Evolutionary conservation across 2,329 filamentous ascomycete species (phyloP).

Genomic region (Nemania sp.): DNA sequence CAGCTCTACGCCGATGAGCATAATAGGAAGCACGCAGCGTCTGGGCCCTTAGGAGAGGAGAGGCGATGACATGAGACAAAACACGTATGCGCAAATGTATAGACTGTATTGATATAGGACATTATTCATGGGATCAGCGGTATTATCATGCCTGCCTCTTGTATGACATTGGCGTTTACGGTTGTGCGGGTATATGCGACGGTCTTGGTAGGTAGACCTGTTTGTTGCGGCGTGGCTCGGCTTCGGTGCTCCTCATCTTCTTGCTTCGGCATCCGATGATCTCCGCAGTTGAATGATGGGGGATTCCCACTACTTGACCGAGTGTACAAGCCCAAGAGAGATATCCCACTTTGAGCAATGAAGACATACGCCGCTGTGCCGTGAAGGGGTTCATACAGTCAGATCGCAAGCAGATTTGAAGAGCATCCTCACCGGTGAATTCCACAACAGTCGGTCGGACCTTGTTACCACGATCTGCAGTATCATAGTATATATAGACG

Average conservation of each 20-base stretch:
- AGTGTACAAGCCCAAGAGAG: no score
- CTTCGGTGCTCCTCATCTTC: background rate
- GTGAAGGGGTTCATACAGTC: no score
- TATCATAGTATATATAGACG: no score
- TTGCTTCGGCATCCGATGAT: conserved; percentile 1
- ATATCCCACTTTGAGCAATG: no score
- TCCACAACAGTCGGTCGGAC: no score
- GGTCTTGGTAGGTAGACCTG: conserved; percentile 1
- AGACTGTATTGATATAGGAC: conserved; percentile 21
- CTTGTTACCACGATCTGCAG: no score
- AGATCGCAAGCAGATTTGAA: no score
- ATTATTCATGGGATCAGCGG: conserved; percentile 8
- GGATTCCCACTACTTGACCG: no score
- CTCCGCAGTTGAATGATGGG: conserved; percentile 1
- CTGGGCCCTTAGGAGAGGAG: conserved; percentile 64
- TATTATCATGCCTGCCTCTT: conserved; percentile 6
- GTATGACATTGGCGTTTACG: conserved; percentile 24
- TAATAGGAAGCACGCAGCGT: conserved; percentile 67
- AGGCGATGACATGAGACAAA: background rate
- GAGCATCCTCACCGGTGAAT: no score
- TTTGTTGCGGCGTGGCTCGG: background rate
- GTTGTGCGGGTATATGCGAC: conserved; percentile 10
- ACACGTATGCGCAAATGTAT: conserved; percentile 7
- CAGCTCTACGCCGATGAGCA: conserved; percentile 57
- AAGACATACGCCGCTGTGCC: no score